phyloP scores from a whole-genome alignment of 441 rosid genomes.

The Rhodomyrtus psidioides region DNA sequence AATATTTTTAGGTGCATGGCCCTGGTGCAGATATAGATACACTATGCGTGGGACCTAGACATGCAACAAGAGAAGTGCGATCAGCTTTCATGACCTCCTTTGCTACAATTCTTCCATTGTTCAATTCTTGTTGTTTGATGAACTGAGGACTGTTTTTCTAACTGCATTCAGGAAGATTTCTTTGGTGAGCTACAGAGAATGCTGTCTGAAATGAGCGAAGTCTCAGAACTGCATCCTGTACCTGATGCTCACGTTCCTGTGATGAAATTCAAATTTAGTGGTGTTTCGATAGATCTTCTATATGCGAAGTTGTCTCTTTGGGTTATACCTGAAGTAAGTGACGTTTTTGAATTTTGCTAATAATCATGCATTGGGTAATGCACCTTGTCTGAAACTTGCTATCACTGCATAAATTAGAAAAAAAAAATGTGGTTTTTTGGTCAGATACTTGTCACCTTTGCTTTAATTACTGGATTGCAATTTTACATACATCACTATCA shows the following conservation, averaged over 20 bases:
- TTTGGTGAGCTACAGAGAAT: slow-evolving; percentile 79
- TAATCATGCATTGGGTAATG: background rate
- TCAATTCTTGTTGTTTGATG: slow-evolving; percentile 7
- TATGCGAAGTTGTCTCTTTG: slow-evolving; percentile 87
- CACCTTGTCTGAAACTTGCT: background rate
- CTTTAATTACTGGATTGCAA: background rate
- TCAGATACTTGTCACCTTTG: background rate
- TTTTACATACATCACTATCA: background rate
- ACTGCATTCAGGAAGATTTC: slow-evolving; percentile 69
- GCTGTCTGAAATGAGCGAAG: slow-evolving; percentile 92
- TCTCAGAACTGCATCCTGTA: slow-evolving; percentile 88
- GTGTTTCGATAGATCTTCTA: slow-evolving; percentile 92
- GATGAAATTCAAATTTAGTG: slow-evolving; percentile 79
- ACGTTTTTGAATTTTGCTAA: background rate
- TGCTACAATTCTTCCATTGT: background rate
- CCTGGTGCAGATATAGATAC: slow-evolving; percentile 99
- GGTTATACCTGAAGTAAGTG: slow-evolving; percentile 92
- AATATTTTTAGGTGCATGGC: slow-evolving; percentile 67
- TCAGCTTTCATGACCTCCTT: slow-evolving; percentile 7
- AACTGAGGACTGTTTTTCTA: slow-evolving; percentile 10
- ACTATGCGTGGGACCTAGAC: slow-evolving; percentile 89
- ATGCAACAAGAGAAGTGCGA: slow-evolving; percentile 91
- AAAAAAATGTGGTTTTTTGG: background rate
- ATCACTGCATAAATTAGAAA: background rate
- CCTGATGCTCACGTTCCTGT: slow-evolving; percentile 99